Percentiles rank a stretch among this genome's conserved stretches.
phyloP scores from a whole-genome alignment of 345 rosid genomes.

The Iberis pinnata region DNA sequence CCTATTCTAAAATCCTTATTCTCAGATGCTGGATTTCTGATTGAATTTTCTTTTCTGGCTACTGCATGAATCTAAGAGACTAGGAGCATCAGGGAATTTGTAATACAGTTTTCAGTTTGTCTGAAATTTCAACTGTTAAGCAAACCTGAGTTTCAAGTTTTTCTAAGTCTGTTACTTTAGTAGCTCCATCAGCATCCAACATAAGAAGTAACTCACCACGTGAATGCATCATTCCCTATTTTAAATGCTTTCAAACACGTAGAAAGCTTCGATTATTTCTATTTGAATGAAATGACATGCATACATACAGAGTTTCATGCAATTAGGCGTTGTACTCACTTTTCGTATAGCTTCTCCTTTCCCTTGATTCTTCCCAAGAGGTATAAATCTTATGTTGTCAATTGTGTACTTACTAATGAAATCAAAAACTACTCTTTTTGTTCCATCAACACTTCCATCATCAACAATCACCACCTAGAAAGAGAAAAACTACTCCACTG shows the following conservation, averaged over 20 bases:
- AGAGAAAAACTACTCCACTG: not conserved
- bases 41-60: constrained; percentile 44
- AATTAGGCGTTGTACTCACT: constrained; percentile 52
- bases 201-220: constrained; percentile 94
- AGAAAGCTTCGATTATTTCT: constrained; percentile 51
- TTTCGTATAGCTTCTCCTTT: constrained; percentile 99
- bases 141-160: constrained; percentile 92
- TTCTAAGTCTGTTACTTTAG: constrained; percentile 82
- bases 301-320: not conserved
- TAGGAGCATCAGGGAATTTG: constrained; percentile 31
- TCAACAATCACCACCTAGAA: constrained; percentile 79
- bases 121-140: not conserved
- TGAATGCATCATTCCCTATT: constrained; percentile 99
- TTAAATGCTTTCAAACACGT: constrained; percentile 66
- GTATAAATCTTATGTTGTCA: constrained; percentile 71
- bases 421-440: constrained; percentile 77
- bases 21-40: constrained; percentile 39
- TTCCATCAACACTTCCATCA: constrained; percentile 90
- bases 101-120: constrained; percentile 9
- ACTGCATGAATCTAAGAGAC: constrained; percentile 67
- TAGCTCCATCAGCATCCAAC: constrained; percentile 99
- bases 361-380: constrained; percentile 91
- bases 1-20: constrained; percentile 43
- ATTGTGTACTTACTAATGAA: constrained; percentile 64
- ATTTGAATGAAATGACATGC: constrained; percentile 9